Evolutionary conservation across 2,329 filamentous ascomycete genomes (phyloP).

Genomic region (Daldinia eschscholtzii): DNA sequence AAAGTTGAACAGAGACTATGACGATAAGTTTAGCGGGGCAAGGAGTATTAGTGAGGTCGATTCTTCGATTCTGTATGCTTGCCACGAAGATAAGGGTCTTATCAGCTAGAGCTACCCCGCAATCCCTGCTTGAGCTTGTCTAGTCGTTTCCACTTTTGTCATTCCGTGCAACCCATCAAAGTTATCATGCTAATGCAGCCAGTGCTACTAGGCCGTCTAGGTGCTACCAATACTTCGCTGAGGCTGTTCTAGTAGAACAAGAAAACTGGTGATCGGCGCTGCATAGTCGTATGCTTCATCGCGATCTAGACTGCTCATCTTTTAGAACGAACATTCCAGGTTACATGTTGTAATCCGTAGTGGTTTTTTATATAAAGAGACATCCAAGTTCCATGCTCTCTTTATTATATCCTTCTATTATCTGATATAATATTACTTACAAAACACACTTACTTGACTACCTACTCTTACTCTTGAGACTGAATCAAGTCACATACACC

Average conservation of each 20-base stretch:
- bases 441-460: not conserved
- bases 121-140: conserved; percentile 19
- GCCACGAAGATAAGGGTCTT: conserved; percentile 35
- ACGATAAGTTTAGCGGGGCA: conserved; percentile 24
- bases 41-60: not conserved
- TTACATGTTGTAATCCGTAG: conserved; percentile 10
- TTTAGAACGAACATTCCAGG: conserved; percentile 24
- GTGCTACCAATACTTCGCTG: conserved; percentile 13
- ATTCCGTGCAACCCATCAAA: not conserved
- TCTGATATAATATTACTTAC: conserved; percentile 2
- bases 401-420: not conserved
- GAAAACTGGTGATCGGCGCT: conserved; percentile 37
- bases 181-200: not conserved
- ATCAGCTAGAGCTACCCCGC: conserved; percentile 43
- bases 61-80: conserved; percentile 1
- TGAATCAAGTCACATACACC: not conserved
- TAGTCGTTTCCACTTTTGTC: conserved; percentile 3
- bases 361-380: conserved; percentile 27
- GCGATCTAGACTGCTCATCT: conserved; percentile 30
- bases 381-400: conserved; percentile 15
- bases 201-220: not conserved
- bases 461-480: not conserved
- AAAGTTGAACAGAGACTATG: conserved; percentile 11
- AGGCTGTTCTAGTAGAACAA: conserved; percentile 7
- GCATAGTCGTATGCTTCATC: conserved; percentile 41